Base-by-base conservation (phyloP, 306 rosid species). In the Medicago lupulina region DNA sequence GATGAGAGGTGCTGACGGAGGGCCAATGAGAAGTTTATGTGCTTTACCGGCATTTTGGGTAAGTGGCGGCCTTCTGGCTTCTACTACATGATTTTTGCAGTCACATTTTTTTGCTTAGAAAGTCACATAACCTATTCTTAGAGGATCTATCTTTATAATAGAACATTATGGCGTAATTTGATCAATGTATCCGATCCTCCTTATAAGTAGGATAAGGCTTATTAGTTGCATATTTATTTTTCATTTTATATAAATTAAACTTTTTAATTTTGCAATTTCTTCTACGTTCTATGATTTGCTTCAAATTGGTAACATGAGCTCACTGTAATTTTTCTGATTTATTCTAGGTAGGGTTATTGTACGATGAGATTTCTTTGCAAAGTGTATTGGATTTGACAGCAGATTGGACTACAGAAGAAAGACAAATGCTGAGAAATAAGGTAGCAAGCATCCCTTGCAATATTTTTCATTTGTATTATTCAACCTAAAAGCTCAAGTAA, bases 1-100 rank as follows among this genome's bases (percentile, higher is more conserved):
- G 87, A 96, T 96, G 99, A 89, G 99, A 87, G 98, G 98, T 19
- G 93, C 98, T 80, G 99, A 96, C 84, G 99, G 97, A 80, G 99
- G 99, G 11, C 99, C 99, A 67, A 92, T 97, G 99, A 90, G 99
- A 92, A 92, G 97, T 83, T 84, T 96, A 76, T 92, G 97, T 80
- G 98, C 98, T 81, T 86, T 96, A 86, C 99, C 99, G 46, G 98
- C 99, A 54, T 86, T 96, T 85, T 96, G 98, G 99, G 99, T 92
- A 83, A 76, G 83, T 4, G 34, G 34, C 34, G 4, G 34, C 34
- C 3, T 28, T 28, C 23, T 21, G 34, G 2, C 3, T 28, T 28
- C 23, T 21, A 21, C 23, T 44, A 70, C 75, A 64, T 46, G 43
- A 49, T 81, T 68, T 51, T 70, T 66, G 38, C 10, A 51, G 59